phyloP scores from a whole-genome alignment of 1,284 basidiomycete genomes.

The Naganishia cerealis region DNA sequence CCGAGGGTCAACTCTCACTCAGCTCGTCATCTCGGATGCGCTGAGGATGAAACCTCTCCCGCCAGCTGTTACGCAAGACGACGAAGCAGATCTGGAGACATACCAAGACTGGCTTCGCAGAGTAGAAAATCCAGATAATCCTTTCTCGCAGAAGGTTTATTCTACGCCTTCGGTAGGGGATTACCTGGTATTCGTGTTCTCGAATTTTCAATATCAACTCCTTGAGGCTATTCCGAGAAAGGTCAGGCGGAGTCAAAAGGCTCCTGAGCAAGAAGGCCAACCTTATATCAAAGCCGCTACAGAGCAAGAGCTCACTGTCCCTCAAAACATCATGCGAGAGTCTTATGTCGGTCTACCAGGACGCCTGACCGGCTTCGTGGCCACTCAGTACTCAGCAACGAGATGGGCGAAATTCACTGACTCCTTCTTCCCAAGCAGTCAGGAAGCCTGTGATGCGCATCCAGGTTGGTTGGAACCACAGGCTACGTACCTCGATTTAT shows the following conservation, averaged over 20 bases:
- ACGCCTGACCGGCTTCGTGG: neutral
- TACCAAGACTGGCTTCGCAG: neutral
- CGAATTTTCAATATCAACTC: conserved; percentile 4
- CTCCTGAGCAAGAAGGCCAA: neutral
- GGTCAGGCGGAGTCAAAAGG: neutral
- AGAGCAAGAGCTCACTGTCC: neutral
- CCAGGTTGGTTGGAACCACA: neutral
- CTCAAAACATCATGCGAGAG: neutral
- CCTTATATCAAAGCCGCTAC: neutral
- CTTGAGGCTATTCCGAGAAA: neutral
- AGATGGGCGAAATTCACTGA: neutral
- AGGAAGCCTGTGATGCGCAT: neutral
- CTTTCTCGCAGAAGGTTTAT: neutral
- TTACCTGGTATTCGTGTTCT: neutral
- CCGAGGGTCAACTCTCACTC: neutral
- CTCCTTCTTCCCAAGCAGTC: neutral
- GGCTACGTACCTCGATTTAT: neutral
- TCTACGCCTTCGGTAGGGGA: neutral
- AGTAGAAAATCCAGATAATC: neutral
- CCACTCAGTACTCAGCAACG: neutral
- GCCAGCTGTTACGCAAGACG: neutral
- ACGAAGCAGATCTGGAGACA: neutral
- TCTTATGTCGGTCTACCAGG: neutral
- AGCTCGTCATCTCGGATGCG: neutral
- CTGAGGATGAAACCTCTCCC: neutral